Evolutionary conservation across 495 filamentous ascomycete genomes (phyloP).

Genomic region (Penicillium waksmanii): DNA sequence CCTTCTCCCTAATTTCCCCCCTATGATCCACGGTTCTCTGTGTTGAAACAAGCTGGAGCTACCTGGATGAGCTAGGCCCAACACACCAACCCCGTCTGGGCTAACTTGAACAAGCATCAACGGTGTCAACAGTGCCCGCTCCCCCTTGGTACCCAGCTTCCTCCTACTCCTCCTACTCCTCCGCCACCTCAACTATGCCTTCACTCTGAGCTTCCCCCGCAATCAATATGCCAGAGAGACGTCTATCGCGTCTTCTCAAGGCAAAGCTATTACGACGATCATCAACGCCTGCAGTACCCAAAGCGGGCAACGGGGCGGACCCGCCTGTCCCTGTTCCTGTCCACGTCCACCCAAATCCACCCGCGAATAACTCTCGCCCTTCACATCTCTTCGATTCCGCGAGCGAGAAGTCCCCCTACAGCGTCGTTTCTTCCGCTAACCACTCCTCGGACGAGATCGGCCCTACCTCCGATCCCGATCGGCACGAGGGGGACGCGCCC

Average conservation of each 20-base stretch:
- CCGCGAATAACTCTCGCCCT: constrained; percentile 23
- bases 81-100: constrained; percentile 13
- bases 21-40: no score
- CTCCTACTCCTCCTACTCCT: neutral
- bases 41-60: neutral
- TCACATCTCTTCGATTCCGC: constrained; percentile 27
- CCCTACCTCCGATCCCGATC: constrained; percentile 10
- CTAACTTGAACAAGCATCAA: neutral
- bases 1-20: neutral
- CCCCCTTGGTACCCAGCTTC: neutral
- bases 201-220: constrained; percentile 10
- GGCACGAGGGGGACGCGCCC: constrained; percentile 13
- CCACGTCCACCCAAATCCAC: constrained; percentile 26
- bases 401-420: constrained; percentile 31
- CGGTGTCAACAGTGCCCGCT: no score
- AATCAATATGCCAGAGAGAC: constrained; percentile 39
- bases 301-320: constrained; percentile 36
- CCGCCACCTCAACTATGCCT: constrained; percentile 11
- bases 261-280: constrained; percentile 46
- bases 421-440: constrained; percentile 25
- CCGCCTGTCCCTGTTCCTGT: constrained; percentile 20
- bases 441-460: constrained; percentile 19
- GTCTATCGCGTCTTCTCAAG: constrained; percentile 42
- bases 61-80: constrained; percentile 7
- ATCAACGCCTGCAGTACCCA: constrained; percentile 35